Evolutionary conservation across 164 flowering plant species (phyloP).

Genomic region (Saururus chinensis): DNA sequence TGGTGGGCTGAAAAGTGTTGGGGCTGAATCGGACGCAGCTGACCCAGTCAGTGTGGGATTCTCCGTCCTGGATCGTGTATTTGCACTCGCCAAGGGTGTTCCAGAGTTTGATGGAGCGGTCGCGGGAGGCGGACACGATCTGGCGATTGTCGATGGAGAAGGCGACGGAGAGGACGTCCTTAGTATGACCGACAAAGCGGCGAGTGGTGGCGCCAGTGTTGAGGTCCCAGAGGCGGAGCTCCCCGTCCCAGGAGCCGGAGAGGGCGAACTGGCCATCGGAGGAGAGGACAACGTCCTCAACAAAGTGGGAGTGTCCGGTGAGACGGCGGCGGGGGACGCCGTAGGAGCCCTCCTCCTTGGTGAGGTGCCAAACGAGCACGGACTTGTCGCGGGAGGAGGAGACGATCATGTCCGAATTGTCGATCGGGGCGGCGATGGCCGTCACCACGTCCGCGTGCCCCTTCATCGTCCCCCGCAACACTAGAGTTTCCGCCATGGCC

Average conservation of each 20-base stretch:
- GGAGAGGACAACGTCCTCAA: slow-evolving; percentile 51
- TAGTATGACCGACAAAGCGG: slow-evolving; percentile 10
- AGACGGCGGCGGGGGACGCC: too few species aligned
- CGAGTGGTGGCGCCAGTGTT: slow-evolving; percentile 54
- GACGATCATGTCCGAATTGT: slow-evolving; percentile 81
- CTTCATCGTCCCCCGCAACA: slow-evolving; percentile 53
- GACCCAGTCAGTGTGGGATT: too few species aligned
- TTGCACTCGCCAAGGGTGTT: too few species aligned
- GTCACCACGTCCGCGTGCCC: slow-evolving; percentile 86
- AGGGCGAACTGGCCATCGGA: slow-evolving; percentile 88
- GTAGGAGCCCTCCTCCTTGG: slow-evolving; percentile 50
- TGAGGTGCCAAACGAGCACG: slow-evolving; percentile 61
- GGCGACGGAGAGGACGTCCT: too few species aligned
- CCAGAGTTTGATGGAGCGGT: too few species aligned
- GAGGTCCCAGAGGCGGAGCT: slow-evolving; percentile 83
- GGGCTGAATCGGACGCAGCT: too few species aligned
- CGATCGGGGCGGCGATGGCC: slow-evolving; percentile 81
- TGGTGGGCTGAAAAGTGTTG: too few species aligned
- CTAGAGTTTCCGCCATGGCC: slow-evolving; percentile 41
- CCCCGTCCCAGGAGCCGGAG: slow-evolving; percentile 88
- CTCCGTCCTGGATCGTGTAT: too few species aligned
- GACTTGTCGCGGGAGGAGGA: slow-evolving; percentile 83
- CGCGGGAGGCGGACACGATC: too few species aligned
- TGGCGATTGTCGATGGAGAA: too few species aligned
- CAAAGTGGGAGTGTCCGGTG: too few species aligned